These are phyloP conservation scores for Corinectria fuckeliana DNA, from an alignment of 2,329 filamentous ascomycete species.

Conservation along the genomic window DNA sequence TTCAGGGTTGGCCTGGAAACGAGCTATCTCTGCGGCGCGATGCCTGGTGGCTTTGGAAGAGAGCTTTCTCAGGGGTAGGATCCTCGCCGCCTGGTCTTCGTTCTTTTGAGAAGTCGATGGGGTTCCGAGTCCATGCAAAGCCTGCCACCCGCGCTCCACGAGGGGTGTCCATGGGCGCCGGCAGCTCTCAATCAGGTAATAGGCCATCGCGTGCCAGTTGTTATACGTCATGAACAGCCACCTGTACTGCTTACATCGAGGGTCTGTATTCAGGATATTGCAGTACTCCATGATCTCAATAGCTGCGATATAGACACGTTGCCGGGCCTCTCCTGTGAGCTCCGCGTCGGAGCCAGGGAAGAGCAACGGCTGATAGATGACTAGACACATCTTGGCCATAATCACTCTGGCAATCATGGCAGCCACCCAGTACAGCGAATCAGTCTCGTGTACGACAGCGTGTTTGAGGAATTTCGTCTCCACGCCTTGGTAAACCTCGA, in stretches of 20 bases:
- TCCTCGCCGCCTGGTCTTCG: slow-evolving; percentile 55
- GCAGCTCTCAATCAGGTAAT: slow-evolving; percentile 54
- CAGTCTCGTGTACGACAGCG: slow-evolving; percentile 52
- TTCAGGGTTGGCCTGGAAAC: slow-evolving; percentile 55
- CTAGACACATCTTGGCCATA: slow-evolving; percentile 78
- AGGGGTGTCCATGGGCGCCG: slow-evolving; percentile 57
- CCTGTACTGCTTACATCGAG: slow-evolving; percentile 51
- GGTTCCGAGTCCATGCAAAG: slow-evolving; percentile 48
- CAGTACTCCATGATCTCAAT: slow-evolving; percentile 77
- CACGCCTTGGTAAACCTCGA: slow-evolving; percentile 59
- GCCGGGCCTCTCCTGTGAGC: slow-evolving; percentile 66
- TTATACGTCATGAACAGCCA: slow-evolving; percentile 60
- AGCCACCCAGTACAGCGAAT: slow-evolving; percentile 70
- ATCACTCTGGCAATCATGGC: slow-evolving; percentile 74
- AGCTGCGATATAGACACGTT: slow-evolving; percentile 74
- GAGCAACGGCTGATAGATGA: slow-evolving; percentile 77
- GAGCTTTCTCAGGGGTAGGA: slow-evolving; percentile 61
- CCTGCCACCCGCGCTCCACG: slow-evolving; percentile 58
- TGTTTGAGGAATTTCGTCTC: slow-evolving; percentile 62
- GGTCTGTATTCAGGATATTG: slow-evolving; percentile 68
- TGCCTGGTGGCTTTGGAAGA: slow-evolving; percentile 60
- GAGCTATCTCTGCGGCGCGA: slow-evolving; percentile 56
- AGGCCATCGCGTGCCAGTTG: slow-evolving; percentile 59
- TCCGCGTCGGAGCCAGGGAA: slow-evolving; percentile 62
- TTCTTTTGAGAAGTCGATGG: slow-evolving; percentile 53